Evolutionary conservation across 257 asterid species (phyloP), one percentile per base, ranked within the genome.

Genomic region (Scutellaria galericulata): DNA sequence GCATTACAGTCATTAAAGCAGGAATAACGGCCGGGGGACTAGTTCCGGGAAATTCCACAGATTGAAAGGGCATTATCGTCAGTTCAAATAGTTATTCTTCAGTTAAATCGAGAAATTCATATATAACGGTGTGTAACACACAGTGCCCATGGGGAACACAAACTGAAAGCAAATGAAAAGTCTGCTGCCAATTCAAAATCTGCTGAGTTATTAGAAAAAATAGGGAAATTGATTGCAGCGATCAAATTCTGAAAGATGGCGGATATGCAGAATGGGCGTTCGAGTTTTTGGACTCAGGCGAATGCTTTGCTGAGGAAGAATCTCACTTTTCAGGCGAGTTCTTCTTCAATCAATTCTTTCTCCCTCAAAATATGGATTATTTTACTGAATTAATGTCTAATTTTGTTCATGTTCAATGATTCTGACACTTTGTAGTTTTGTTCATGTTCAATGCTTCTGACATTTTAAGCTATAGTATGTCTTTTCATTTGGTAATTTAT

Each of bases 281-380:
- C 98, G 42, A 90, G 87, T 72, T 93, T 89, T 53, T 81, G 88
- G 86, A 90, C 96, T 15, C 98, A 89, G 85, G 97, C 98, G 7
- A 80, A 93, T 84, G 97, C 98, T 79, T 75, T 90, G 78, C 90
- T 93, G 42, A 78, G 96, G 79, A 94, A 94, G 83, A 94, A 94
- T 79, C 73, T 94, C 79, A 88, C 89, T 70, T 89, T 88, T 81
- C 99, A 94, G 96, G 99, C 77, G 41, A 64, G 79, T 71, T 55
- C 54, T 47, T 53, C 11, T 41, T 1, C 9, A 7, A 7, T 50
- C 1, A 37, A 7, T 9, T 45, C 4, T 24, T 20, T 76, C 8
- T 5, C 5, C 18, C 1, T 12, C 20, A 6, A 11, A 3, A 37
- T 31, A 35, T 58, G 20, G 11, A n/a, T 54, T 54, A 31, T 35